Base-by-base conservation (phyloP, 1,284 basidiomycete genomes). In the Apiotrichum montevideense region DNA sequence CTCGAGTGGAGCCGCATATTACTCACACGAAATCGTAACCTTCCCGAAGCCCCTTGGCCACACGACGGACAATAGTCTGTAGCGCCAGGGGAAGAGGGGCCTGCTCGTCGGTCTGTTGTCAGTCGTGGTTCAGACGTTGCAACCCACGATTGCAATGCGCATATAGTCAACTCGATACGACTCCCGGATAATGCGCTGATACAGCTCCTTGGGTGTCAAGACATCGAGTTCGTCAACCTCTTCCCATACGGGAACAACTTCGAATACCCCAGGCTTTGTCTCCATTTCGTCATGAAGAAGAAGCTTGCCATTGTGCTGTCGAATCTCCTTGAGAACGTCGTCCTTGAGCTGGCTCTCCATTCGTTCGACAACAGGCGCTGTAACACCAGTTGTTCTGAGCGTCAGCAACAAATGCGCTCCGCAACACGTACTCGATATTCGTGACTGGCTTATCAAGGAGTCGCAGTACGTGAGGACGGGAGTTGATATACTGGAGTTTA, bases 261-360 rank as follows among this genome's bases (percentile, higher is more conserved):
- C 84, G 76, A 94, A 98, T 2, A 85, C 82, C 1, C 95, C 95
- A 1, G 92, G 88, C 35, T 88, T 83, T 59, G 93, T 92, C 74
- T 97, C 93, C 6, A 95, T 84, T 77, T 99, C 96, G 69, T 99
- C 96, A 65, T 99, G 96, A 1, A 95, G 80, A 4, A 99, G 79
- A 40, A 99, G 84, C 35, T 90, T 84, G 2, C 94, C 93, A 34
- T 83, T 77, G n/a, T 86, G 83, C 52, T 80, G 76, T 11, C 80
- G 79, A 34, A 94, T 81, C 75, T 98, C 96, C 2, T 82, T 80
- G 21, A 98, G 78, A 13, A 98, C 85, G 68, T 99, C 96, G 46
- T 83, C 82, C 79, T 98, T 98, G 69, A 99, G 85, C 59, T 81
- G 86, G 44, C 82, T 76, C 65, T 99, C 96, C 90, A 98, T 98